Evolutionary conservation across 2,329 filamentous ascomycete genomes (phyloP).

Genomic region (Monosporascus cannonballus): DNA sequence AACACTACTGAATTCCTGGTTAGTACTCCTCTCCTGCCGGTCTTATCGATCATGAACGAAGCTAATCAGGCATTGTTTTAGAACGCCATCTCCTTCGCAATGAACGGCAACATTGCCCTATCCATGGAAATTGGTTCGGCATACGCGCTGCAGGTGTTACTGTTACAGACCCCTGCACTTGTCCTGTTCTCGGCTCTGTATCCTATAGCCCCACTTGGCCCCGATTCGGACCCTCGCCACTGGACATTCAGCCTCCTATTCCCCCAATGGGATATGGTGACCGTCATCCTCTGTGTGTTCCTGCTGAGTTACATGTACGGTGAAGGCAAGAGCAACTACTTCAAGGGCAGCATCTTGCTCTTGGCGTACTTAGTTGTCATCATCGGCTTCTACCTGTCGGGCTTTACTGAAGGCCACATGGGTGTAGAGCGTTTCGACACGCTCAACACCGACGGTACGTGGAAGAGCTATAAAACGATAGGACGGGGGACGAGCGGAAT

Average conservation of each 20-base stretch:
- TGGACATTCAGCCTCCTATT: conserved; percentile 86
- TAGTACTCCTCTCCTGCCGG: conserved; percentile 29
- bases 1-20: conserved; percentile 98
- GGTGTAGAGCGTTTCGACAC: conserved; percentile 47
- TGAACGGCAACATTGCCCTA: conserved; percentile 98
- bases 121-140: conserved; percentile 99
- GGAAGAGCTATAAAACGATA: conserved; percentile 47
- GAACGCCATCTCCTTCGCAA: conserved; percentile 98
- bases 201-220: conserved; percentile 34
- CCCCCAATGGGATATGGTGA: conserved; percentile 99
- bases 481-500: conserved; percentile 38
- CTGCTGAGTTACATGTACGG: conserved; percentile 95
- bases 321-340: conserved; percentile 99
- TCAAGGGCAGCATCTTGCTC: conserved; percentile 94
- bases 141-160: conserved; percentile 91
- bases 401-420: conserved; percentile 39
- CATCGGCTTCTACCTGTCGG: conserved; percentile 83
- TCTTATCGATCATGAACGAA: conserved; percentile 2
- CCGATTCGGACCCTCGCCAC: conserved; percentile 36
- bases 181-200: conserved; percentile 85
- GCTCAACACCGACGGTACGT: conserved; percentile 43
- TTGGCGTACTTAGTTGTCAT: conserved; percentile 90
- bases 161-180: conserved; percentile 87
- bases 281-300: conserved; percentile 92
- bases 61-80: conserved; percentile 27